Base-by-base conservation (phyloP, 208 protist genomes). In the Angomonas deanei region DNA sequence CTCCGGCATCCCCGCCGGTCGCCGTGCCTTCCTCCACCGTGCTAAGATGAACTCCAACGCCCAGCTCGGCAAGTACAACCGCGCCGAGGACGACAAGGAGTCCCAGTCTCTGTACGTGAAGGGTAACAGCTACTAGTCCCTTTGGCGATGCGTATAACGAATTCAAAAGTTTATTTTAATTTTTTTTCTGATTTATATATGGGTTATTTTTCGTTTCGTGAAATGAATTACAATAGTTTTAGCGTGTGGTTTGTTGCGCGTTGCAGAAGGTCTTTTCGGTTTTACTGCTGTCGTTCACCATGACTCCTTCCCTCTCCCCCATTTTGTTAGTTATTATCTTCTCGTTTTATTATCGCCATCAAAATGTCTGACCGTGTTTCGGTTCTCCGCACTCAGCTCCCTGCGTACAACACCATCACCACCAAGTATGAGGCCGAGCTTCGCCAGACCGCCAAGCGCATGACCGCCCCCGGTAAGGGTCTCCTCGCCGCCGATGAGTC, bases 401-500 rank as follows among this genome's bases (percentile, higher is more conserved):
- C 88, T 36, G 60, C 82, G 59, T 87, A 87, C 82, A 88, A 88
- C 78, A 75, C 77, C 57, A 70, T 92, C 66, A 85, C 86, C 67
- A 88, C 88, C 30, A 78, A 82, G 36, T 92, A 87, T 64, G 74
- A 90, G 57, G 71, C 68, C 38, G 87, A 94, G 74, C 72, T 94
- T 2, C 66, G 84, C 53, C 71, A 54, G 39, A 92, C 81, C 1
- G 80, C 79, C 23, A 77, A 78, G 66, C 82, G 84, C 68, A 81
- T 94, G 67, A 81, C 72, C 27, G 61, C 78, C 10, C 85, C 76
- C n/a, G 97, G 97, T 58, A 98, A 98, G 73, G 97, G 97, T 48
- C 86, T 99, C 47, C 84, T 99, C 13, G 97, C 97, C 49, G 95
- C 97, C 42, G 97, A 99, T 75, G 97, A 99, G 80, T 94, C 84